Evolutionary conservation across 1,284 basidiomycete genomes (phyloP), one percentile per base, ranked within the genome.

Genomic region (Gymnopus androsaceus): DNA sequence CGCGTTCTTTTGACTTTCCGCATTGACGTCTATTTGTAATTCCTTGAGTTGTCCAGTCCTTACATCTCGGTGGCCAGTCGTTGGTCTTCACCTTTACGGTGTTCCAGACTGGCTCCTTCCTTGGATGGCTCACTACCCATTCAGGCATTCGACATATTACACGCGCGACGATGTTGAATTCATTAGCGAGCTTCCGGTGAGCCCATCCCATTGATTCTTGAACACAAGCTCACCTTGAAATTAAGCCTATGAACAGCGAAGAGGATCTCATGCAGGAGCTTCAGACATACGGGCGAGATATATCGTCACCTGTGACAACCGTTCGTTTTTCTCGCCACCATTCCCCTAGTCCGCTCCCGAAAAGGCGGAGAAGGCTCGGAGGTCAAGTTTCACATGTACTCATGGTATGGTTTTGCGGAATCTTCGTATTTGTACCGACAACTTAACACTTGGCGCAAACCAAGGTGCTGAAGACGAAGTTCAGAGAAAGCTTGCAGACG

Each of bases 191-290:
- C 55, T 61, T 21, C 59, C 59, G 23, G 59, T 61, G 44, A 14
- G 56, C 31, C 14, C 31, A 6, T 33, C 31, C 17, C 8, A 47
- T 8, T 33, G 17, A 11, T 33, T 33, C 12, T 19, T 46, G 25
- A 30, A 19, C 40, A 33, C 33, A 44, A 14, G 30, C 28, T 17
- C 36, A 9, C 28, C 23, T 51, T 21, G 33, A 9, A 15, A 31
- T 23, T 27, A 21, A 62, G 61, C 61, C 59, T 21, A 62, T 62
- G 61, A 59, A 60, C 33, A 60, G 59, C 52, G 51, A 61, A 38
- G 61, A 62, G 48, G 61, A 63, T 28, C 23, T 61, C 7, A 49
- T 63, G 14, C 61, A 62, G 37, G 59, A 62, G 25, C 51, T 58
- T 27, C 46, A 58, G 31, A 58, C 57, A 41, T 60, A 59, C 25